phyloP scores from a whole-genome alignment of 2,329 filamentous ascomycete species.

The Sporothrix phasma region DNA sequence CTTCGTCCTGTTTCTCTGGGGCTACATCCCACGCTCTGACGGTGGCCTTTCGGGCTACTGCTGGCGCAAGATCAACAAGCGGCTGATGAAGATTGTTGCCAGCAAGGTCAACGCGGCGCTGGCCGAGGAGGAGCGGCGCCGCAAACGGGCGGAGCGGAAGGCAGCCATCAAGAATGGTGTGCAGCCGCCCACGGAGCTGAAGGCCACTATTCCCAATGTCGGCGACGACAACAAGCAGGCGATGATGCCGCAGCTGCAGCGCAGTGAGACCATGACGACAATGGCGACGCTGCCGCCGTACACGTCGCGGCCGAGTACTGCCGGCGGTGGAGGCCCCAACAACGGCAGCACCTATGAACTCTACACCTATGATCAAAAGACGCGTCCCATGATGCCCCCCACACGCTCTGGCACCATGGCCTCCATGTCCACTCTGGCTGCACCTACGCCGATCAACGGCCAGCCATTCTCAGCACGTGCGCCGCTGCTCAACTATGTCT shows the following conservation, averaged over 20 bases:
- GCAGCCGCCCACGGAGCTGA: slow-evolving; percentile 39
- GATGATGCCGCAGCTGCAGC: slow-evolving; percentile 46
- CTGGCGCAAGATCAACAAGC: slow-evolving; percentile 78
- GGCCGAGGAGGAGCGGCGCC: slow-evolving; percentile 61
- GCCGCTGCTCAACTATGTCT: slow-evolving; percentile 25
- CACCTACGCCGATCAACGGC: slow-evolving; percentile 15
- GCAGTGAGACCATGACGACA: slow-evolving; percentile 51
- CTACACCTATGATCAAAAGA: slow-evolving; percentile 42
- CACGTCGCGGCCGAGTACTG: slow-evolving; percentile 47
- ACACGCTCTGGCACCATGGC: slow-evolving; percentile 28
- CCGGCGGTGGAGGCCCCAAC: slow-evolving; percentile 22
- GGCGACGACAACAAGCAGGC: slow-evolving; percentile 40
- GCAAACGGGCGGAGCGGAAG: slow-evolving; percentile 40
- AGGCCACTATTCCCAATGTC: slow-evolving; percentile 56
- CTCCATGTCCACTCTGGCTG: slow-evolving; percentile 17
- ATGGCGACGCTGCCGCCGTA: slow-evolving; percentile 53
- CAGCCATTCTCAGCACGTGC: slow-evolving; percentile 23
- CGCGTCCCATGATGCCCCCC: slow-evolving; percentile 34
- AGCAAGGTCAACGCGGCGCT: slow-evolving; percentile 82
- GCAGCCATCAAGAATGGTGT: slow-evolving; percentile 46
- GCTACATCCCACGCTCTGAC: slow-evolving; percentile 76
- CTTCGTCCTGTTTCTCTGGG: slow-evolving; percentile 83
- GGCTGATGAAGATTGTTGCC: slow-evolving; percentile 74
- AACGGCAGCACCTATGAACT: slow-evolving; percentile 36
- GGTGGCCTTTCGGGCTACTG: slow-evolving; percentile 79